These are phyloP conservation scores for Kwoniella europaea DNA, from an alignment of 768 basidiomycete genomes.

Conservation along the genomic window DNA sequence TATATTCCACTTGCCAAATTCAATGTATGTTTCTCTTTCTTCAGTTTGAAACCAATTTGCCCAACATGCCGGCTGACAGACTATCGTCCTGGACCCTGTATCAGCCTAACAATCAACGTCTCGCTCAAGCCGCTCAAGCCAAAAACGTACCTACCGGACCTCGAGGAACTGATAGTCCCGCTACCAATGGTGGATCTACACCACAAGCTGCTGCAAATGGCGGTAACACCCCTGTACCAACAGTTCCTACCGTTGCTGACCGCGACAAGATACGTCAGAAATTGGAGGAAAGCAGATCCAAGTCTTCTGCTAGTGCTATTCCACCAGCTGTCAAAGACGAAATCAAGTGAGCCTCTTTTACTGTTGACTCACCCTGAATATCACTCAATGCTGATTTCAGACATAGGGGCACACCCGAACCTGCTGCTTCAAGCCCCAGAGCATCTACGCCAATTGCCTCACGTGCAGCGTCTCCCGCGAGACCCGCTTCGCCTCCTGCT, in stretches of 20 bases:
- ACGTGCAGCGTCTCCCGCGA: constrained; percentile 20
- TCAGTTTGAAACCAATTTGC: neutral
- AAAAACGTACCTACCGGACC: constrained; percentile 18
- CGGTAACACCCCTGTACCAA: constrained; percentile 2
- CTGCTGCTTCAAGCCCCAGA: neutral
- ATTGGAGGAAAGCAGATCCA: constrained; percentile 28
- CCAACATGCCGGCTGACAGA: no score
- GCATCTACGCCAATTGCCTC: constrained; percentile 10
- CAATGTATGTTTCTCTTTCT: constrained; percentile 22
- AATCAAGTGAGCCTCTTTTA: constrained; percentile 19
- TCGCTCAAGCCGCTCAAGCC: constrained; percentile 13
- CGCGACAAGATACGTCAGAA: constrained; percentile 31
- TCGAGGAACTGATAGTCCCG: constrained; percentile 14
- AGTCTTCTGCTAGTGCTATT: neutral
- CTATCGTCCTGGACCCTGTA: neutral
- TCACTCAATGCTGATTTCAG: neutral
- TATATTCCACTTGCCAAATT: constrained; percentile 35
- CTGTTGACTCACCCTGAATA: neutral
- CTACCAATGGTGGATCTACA: constrained; percentile 7
- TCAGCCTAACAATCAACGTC: constrained; percentile 15
- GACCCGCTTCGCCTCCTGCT: constrained; percentile 28
- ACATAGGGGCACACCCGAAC: constrained; percentile 10
- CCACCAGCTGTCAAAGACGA: constrained; percentile 24
- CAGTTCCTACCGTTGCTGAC: constrained; percentile 17
- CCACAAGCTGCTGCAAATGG: constrained; percentile 8